A percentile compares a stretch with the other conserved stretches of the same genome.
Conservation (phyloP, 2,329 filamentous ascomycete genomes). For the Aspergillus sp. region DNA sequence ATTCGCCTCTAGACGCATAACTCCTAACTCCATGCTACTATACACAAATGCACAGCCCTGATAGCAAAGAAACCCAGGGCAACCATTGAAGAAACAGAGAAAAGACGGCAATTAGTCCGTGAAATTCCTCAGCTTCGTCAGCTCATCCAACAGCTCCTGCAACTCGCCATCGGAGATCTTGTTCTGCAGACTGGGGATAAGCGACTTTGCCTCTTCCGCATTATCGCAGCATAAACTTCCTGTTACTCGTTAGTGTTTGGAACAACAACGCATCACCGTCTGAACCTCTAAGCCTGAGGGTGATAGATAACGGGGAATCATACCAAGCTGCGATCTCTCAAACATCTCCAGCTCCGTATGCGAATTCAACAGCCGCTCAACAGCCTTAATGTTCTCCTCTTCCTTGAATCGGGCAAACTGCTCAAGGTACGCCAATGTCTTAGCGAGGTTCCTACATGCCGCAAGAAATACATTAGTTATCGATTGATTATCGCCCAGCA, state of each 20-base stretch:
- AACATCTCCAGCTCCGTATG: constrained; percentile 81
- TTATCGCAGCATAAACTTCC: constrained; percentile 89
- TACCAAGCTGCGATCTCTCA: constrained; percentile 89
- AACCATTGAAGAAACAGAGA: background rate
- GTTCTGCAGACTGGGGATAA: constrained; percentile 83
- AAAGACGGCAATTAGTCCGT: constrained; percentile 33
- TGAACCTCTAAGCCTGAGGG: background rate
- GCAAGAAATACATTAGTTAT: background rate
- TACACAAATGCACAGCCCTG: background rate
- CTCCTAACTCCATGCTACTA: constrained; percentile 17
- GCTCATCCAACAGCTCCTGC: constrained; percentile 83
- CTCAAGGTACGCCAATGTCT: constrained; percentile 90
- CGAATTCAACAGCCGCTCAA: constrained; percentile 79
- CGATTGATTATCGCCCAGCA: background rate
- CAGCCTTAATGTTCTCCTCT: constrained; percentile 91
- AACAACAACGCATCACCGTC: background rate
- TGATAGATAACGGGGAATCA: constrained; percentile 25
- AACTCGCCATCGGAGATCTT: constrained; percentile 91
- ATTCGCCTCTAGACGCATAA: constrained; percentile 1
- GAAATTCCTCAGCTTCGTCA: constrained; percentile 70
- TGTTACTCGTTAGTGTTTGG: constrained; percentile 39
- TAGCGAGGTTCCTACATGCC: constrained; percentile 63
- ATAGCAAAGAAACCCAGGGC: background rate
- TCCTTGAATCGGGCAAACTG: constrained; percentile 95
- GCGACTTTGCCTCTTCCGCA: constrained; percentile 91